Evolutionary conservation across 371 early-diverging fungal species (phyloP).

Genomic region (Blakeslea trispora): DNA sequence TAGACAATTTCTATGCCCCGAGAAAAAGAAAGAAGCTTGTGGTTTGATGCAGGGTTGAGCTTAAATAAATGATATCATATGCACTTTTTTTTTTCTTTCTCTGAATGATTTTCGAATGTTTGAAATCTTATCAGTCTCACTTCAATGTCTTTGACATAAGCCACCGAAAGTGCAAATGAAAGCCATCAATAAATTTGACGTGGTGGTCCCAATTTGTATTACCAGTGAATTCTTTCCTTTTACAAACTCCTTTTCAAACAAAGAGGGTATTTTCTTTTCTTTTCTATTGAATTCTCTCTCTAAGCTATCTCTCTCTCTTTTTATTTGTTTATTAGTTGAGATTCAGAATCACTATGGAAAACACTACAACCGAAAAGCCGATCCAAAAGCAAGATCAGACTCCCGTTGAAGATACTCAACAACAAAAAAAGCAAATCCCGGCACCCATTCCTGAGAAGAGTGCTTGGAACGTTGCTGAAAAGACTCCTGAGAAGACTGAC

Average conservation of each 20-base stretch:
- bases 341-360: constrained; percentile 17
- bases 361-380: constrained; percentile 16
- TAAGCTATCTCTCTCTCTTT: neutral
- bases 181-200: constrained; percentile 18
- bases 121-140: neutral
- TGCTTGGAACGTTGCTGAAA: constrained; percentile 56
- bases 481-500: constrained; percentile 24
- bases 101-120: too few relatives aligned
- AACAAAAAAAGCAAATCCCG: constrained; percentile 37
- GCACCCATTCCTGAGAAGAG: constrained; percentile 59
- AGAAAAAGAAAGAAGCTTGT: too few relatives aligned
- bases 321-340: neutral
- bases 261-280: constrained; percentile 9
- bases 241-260: constrained; percentile 26
- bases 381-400: constrained; percentile 17
- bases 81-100: too few relatives aligned
- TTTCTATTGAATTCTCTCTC: constrained; percentile 1
- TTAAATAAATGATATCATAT: too few relatives aligned
- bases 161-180: constrained; percentile 9
- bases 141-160: constrained; percentile 13
- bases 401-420: constrained; percentile 8
- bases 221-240: constrained; percentile 17
- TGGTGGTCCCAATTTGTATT: constrained; percentile 18
- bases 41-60: too few relatives aligned
- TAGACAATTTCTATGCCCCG: too few relatives aligned